Evolutionary conservation across 164 flowering plant genomes (phyloP).

Genomic region (Berberis thunbergii): DNA sequence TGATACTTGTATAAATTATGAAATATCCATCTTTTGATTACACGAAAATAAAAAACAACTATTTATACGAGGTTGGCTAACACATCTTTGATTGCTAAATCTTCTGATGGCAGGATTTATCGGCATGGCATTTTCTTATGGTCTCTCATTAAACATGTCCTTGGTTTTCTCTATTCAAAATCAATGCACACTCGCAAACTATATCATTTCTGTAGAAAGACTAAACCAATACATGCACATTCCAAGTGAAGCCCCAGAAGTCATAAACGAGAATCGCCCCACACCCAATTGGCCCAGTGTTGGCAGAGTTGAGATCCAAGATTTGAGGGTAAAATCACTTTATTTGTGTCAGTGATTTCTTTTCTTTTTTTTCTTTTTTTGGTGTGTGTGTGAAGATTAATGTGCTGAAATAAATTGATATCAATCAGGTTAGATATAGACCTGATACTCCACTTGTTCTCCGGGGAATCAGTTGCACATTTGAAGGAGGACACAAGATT

Average conservation of each 20-base stretch:
- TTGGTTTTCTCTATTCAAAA: conserved; percentile 41
- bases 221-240: conserved; percentile 62
- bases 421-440: conserved; percentile 54
- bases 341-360: not conserved
- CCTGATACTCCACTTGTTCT: conserved; percentile 61
- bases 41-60: not conserved
- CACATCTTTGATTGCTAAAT: not conserved
- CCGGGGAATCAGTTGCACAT: conserved; percentile 51
- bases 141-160: conserved; percentile 53
- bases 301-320: conserved; percentile 52
- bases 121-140: conserved; percentile 82
- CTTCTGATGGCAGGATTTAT: conserved; percentile 40
- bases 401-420: not conserved
- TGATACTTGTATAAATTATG: not conserved
- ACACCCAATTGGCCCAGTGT: conserved; percentile 41
- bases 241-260: conserved; percentile 57
- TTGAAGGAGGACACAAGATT: conserved; percentile 62
- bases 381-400: not conserved
- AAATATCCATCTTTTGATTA: not conserved
- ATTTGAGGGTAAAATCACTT: conserved; percentile 35
- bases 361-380: not conserved
- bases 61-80: too few species aligned
- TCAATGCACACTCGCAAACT: conserved; percentile 49
- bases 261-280: conserved; percentile 37
- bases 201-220: conserved; percentile 66